Evolutionary conservation across 139 green algal genomes (phyloP).

Genomic region (Tetraselmis chui): DNA sequence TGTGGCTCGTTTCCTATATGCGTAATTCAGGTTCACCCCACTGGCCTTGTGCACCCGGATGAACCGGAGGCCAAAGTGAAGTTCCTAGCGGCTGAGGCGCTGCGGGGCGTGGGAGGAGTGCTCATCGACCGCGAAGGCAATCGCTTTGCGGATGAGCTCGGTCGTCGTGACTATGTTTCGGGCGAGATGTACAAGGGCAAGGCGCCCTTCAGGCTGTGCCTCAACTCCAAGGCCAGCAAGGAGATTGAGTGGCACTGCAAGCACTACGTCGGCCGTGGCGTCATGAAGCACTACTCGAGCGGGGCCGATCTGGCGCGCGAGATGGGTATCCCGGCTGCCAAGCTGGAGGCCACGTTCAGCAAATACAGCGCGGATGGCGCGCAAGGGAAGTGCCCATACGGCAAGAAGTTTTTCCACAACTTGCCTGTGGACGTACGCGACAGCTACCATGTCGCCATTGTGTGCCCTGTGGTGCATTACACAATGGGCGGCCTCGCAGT

Average conservation of each 20-base stretch:
- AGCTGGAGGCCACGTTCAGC: constrained; percentile 24
- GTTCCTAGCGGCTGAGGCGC: constrained; percentile 70
- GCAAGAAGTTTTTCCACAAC: constrained; percentile 45
- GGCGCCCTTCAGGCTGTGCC: constrained; percentile 26
- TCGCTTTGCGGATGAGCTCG: constrained; percentile 74
- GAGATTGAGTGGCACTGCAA: constrained; percentile 38
- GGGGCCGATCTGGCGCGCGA: constrained; percentile 20
- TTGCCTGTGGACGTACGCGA: constrained; percentile 28
- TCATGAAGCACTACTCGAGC: constrained; percentile 25
- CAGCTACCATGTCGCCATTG: constrained; percentile 32
- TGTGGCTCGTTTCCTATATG: too few relatives aligned
- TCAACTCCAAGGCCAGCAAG: constrained; percentile 28
- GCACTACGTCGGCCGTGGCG: constrained; percentile 29
- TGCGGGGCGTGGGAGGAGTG: constrained; percentile 61
- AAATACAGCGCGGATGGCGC: constrained; percentile 22
- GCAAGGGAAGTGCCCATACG: constrained; percentile 26
- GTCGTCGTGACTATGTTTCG: constrained; percentile 39
- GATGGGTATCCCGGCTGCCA: constrained; percentile 17
- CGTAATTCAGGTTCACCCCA: constrained; percentile 68
- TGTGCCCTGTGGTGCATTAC: constrained; percentile 77
- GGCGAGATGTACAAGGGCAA: constrained; percentile 29
- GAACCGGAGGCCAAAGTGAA: constrained; percentile 48
- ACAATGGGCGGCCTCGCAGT: constrained; percentile 65
- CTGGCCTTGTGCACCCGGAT: constrained; percentile 58
- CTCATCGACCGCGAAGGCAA: constrained; percentile 44